phyloP scores from a whole-genome alignment of 2,329 filamentous ascomycete genomes.

The Pseudocercospora eumusae region DNA sequence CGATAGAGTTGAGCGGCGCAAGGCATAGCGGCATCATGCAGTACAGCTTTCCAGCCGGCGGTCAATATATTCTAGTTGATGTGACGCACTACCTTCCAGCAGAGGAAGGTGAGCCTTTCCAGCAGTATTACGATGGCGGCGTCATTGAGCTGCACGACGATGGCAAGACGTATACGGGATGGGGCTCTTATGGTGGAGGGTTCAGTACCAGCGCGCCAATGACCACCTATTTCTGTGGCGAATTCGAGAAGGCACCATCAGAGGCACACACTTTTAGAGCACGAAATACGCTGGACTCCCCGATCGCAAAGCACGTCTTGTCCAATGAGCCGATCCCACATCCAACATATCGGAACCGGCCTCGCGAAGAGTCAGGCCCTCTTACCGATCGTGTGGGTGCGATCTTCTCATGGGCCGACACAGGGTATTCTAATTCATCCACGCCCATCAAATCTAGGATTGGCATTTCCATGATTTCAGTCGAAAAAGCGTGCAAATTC shows the following conservation, averaged over 20 bases:
- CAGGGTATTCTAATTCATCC: slow-evolving; percentile 34
- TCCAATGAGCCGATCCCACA: slow-evolving; percentile 35
- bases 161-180: slow-evolving; percentile 56
- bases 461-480: slow-evolving; percentile 69
- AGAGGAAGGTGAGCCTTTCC: slow-evolving; percentile 48
- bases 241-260: slow-evolving; percentile 53
- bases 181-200: slow-evolving; percentile 63
- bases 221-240: slow-evolving; percentile 63
- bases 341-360: slow-evolving; percentile 43
- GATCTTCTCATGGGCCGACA: slow-evolving; percentile 51
- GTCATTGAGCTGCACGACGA: slow-evolving; percentile 55
- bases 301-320: slow-evolving; percentile 27
- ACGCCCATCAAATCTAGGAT: slow-evolving; percentile 55
- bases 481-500: slow-evolving; percentile 60
- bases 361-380: slow-evolving; percentile 31
- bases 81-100: slow-evolving; percentile 63
- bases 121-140: slow-evolving; percentile 63
- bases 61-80: slow-evolving; percentile 59
- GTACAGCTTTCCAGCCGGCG: slow-evolving; percentile 58
- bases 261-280: slow-evolving; percentile 41
- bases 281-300: slow-evolving; percentile 32
- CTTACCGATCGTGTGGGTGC: slow-evolving; percentile 53
- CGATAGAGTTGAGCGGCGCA: slow-evolving; percentile 60
- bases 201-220: slow-evolving; percentile 62
- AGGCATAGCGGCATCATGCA: slow-evolving; percentile 61